phyloP scores from a whole-genome alignment of 1,284 basidiomycete genomes.

The Leccinum griseonigrum region DNA sequence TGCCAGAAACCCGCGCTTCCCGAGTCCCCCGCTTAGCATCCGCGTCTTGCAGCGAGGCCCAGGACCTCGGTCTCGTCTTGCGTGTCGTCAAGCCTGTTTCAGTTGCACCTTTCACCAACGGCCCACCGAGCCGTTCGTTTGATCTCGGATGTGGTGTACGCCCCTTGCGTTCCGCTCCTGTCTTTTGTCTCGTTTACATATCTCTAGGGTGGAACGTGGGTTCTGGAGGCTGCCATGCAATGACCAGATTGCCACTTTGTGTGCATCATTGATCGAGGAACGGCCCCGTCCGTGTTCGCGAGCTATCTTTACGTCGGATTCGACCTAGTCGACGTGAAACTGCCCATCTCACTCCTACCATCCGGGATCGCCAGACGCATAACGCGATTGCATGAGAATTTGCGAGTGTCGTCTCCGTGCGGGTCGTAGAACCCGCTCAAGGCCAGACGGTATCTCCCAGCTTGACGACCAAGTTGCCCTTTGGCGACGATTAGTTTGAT shows the following conservation, averaged over 20 bases:
- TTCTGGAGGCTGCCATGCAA: slow-evolving; percentile 66
- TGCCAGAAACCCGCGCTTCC: not conserved
- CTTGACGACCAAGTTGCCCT: slow-evolving; percentile 68
- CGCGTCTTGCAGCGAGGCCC: slow-evolving; percentile 43
- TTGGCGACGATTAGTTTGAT: slow-evolving; percentile 77
- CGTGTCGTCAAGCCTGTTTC: slow-evolving; percentile 51
- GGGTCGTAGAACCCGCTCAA: not conserved
- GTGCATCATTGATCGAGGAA: slow-evolving; percentile 27
- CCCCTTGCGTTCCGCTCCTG: slow-evolving; percentile 6
- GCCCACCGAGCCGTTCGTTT: slow-evolving; percentile 48
- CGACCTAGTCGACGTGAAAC: slow-evolving; percentile 70
- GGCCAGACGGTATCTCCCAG: slow-evolving; percentile 35
- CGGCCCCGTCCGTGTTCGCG: slow-evolving; percentile 8
- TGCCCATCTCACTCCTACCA: slow-evolving; percentile 51
- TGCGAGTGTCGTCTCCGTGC: slow-evolving; percentile 43
- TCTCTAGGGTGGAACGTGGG: slow-evolving; percentile 63
- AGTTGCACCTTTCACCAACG: slow-evolving; percentile 50
- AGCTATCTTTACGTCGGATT: slow-evolving; percentile 57
- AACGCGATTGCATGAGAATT: slow-evolving; percentile 71
- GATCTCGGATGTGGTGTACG: slow-evolving; percentile 71
- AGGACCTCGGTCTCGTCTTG: slow-evolving; percentile 54
- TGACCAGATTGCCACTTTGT: slow-evolving; percentile 70
- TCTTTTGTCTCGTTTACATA: not conserved
- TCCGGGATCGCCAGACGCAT: slow-evolving; percentile 51
- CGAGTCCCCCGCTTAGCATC: slow-evolving; percentile 6